Base-by-base conservation (phyloP, 2,329 filamentous ascomycete genomes). In the Aaosphaeria arxii region DNA sequence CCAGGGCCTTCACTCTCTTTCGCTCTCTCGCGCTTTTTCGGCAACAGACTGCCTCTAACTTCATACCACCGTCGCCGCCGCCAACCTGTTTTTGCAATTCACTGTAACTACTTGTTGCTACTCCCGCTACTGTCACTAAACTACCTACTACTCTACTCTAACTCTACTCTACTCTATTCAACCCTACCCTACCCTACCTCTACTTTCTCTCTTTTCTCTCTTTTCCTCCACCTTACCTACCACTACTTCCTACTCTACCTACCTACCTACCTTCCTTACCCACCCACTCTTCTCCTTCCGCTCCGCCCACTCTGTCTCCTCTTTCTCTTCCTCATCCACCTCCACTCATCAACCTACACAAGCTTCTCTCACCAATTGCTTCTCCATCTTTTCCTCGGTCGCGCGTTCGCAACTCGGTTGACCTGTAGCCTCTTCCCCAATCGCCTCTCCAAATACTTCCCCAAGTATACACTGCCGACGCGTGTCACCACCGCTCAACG, bases 401-500 rank as follows among this genome's bases (percentile, higher is more conserved):
- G 17, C 17, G 17, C 17, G 17, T 24, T 24, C 17, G 17, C 17
- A 24, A 24, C 17, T 24, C 17, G 3, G 17, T 24, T 24, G 17
- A 24, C 2, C 17, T 24, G 17, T 24, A 24, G 17, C 17, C 17
- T 24, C 17, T 24, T 24, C 17, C 17, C 17, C 17, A 24, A 24
- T 24, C 17, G 17, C 17, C 17, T 24, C 17, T 24, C 17, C 17
- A 24, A 24, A 24, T 24, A 24, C 17, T 24, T 24, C 17, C 17
- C 17, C 17, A 24, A 24, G 17, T 24, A 24, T 24, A 24, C 17
- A 24, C 33, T 36, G 33, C 33, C 33, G 7, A 36, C 7, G 33
- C 33, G 7, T 36, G 9, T n/a, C 7, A n/a, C 33, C 47, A 50
- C 54, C 60, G 59, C 60, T 51, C 51, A 53, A 57, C 59, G 53